These are phyloP conservation scores for Eutrema salsugineum DNA, from an alignment of 441 rosid genomes.

Conservation along the genomic window DNA sequence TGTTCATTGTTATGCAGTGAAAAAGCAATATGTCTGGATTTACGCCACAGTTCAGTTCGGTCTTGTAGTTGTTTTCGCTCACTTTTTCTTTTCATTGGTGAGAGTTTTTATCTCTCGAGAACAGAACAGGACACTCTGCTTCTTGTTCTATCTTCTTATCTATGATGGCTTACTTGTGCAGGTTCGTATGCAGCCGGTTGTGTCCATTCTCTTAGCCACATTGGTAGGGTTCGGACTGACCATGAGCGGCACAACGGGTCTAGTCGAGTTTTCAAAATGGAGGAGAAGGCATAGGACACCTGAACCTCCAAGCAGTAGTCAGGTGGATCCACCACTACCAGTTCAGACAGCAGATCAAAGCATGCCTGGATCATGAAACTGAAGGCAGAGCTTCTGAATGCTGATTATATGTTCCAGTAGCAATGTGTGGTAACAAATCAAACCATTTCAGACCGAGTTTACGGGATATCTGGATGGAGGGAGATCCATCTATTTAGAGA, in stretches of 20 bases:
- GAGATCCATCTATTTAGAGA: slow-evolving; percentile 4
- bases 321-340: slow-evolving; percentile 23
- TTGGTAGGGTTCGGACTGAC: slow-evolving; percentile 76
- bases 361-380: slow-evolving; percentile 18
- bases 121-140: slow-evolving; percentile 1
- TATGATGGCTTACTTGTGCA: slow-evolving; percentile 30
- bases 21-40: slow-evolving; percentile 65
- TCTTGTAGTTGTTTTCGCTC: slow-evolving; percentile 72
- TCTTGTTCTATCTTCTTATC: neutral
- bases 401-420: slow-evolving; percentile 1
- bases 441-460: slow-evolving; percentile 6
- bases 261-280: slow-evolving; percentile 47
- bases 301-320: slow-evolving; percentile 20
- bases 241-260: slow-evolving; percentile 55
- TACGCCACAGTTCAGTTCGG: slow-evolving; percentile 70
- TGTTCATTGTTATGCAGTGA: slow-evolving; percentile 41
- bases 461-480: neutral
- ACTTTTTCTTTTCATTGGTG: slow-evolving; percentile 75
- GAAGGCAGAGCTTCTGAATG: slow-evolving; percentile 4
- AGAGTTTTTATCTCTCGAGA: slow-evolving; percentile 20
- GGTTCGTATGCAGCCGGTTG: slow-evolving; percentile 68
- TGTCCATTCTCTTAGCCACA: slow-evolving; percentile 70
- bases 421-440: neutral
- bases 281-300: slow-evolving; percentile 26
- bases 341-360: slow-evolving; percentile 18